Evolutionary conservation across 495 filamentous ascomycete species (phyloP).

Genomic region (Tuber melanosporum): DNA sequence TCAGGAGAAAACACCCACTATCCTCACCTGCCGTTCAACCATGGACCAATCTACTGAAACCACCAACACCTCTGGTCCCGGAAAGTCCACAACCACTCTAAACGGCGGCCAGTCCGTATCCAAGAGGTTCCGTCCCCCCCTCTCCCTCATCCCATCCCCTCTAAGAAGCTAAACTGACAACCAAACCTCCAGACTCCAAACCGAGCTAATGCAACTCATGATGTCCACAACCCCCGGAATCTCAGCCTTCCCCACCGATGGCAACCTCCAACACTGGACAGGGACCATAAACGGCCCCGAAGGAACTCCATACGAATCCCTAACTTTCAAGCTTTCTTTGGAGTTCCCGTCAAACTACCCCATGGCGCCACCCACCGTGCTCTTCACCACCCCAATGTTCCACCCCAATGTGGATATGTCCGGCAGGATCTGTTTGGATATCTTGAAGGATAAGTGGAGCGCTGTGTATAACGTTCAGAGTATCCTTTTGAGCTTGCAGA

Average conservation of each 20-base stretch:
- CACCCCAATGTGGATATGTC: slow-evolving; percentile 93
- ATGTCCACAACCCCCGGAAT: slow-evolving; percentile 85
- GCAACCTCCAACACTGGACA: slow-evolving; percentile 84
- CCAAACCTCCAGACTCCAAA: slow-evolving; percentile 64
- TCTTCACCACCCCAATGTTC: slow-evolving; percentile 91
- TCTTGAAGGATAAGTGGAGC: slow-evolving; percentile 97
- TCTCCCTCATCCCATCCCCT: neutral
- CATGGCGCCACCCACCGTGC: slow-evolving; percentile 82
- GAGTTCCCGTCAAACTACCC: slow-evolving; percentile 89
- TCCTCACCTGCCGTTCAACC: neutral
- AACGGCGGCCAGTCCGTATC: slow-evolving; percentile 35
- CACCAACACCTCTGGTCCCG: slow-evolving; percentile 11
- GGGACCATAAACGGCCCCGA: slow-evolving; percentile 88
- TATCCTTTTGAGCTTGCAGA: slow-evolving; percentile 87
- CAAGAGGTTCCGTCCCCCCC: slow-evolving; percentile 15
- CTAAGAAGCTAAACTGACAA: slow-evolving; percentile 9
- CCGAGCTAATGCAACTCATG: slow-evolving; percentile 95
- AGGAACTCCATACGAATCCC: slow-evolving; percentile 77
- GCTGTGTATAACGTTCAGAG: slow-evolving; percentile 82
- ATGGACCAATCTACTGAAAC: slow-evolving; percentile 33
- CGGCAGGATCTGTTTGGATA: slow-evolving; percentile 88
- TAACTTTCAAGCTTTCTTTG: slow-evolving; percentile 91
- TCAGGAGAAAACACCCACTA: neutral
- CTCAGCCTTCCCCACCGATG: slow-evolving; percentile 89
- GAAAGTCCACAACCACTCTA: slow-evolving; percentile 17